A percentile compares a stretch with the other conserved stretches of the same genome.
Evolutionary conservation across 2,329 filamentous ascomycete genomes (phyloP).

Genomic region (Alternaria viburni): DNA sequence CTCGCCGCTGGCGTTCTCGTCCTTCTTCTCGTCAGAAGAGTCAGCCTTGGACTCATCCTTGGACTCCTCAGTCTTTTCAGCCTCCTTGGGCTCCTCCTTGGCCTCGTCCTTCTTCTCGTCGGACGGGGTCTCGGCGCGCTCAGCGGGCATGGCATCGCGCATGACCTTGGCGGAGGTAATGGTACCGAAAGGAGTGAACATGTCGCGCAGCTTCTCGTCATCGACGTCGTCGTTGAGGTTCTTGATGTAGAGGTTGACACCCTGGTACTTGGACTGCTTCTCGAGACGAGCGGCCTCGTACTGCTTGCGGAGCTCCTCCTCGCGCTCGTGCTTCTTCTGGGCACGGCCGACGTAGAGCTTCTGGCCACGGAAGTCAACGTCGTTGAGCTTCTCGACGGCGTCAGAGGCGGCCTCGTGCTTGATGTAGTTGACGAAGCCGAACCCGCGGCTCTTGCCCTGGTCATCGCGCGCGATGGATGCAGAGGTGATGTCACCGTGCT

Average conservation of each 20-base stretch:
- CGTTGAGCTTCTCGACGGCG: slow-evolving; percentile 91
- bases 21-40: slow-evolving; percentile 66
- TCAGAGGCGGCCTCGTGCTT: slow-evolving; percentile 84
- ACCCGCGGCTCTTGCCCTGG: slow-evolving; percentile 87
- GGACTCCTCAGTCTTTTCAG: slow-evolving; percentile 60
- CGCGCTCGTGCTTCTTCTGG: slow-evolving; percentile 99
- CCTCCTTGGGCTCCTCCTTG: slow-evolving; percentile 60
- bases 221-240: slow-evolving; percentile 97
- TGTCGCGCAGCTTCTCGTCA: slow-evolving; percentile 93
- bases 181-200: slow-evolving; percentile 89
- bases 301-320: slow-evolving; percentile 98
- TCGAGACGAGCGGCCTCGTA: slow-evolving; percentile 97
- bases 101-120: slow-evolving; percentile 58
- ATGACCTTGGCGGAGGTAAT: slow-evolving; percentile 99
- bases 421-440: slow-evolving; percentile 95
- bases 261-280: slow-evolving; percentile 99
- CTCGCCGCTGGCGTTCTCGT: slow-evolving; percentile 59
- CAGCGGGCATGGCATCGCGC: slow-evolving; percentile 74
- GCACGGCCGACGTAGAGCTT: slow-evolving; percentile 97
- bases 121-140: slow-evolving; percentile 55
- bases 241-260: slow-evolving; percentile 99
- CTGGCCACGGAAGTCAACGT: slow-evolving; percentile 89
- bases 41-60: slow-evolving; percentile 66
- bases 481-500: slow-evolving; percentile 92
- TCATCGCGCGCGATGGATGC: slow-evolving; percentile 93